Percentiles rank a stretch among this genome's conserved stretches.
Conservation (phyloP, 257 asterid genomes). For the Solanum raphanifolium region DNA sequence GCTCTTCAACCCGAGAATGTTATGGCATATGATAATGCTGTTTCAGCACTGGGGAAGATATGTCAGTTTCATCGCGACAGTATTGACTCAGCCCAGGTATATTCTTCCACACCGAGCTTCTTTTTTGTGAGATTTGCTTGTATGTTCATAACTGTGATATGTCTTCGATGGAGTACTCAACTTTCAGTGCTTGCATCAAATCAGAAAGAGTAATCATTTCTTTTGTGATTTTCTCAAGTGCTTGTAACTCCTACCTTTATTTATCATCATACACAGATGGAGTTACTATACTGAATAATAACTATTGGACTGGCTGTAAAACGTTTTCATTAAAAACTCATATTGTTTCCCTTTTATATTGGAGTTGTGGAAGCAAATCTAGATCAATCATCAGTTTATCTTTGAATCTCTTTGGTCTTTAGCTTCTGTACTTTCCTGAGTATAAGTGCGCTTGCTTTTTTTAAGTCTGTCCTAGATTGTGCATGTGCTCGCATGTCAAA, state of each 20-base stretch:
- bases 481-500: background rate
- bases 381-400: background rate
- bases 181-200: background rate
- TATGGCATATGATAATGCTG: constrained; percentile 99
- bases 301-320: background rate
- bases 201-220: background rate
- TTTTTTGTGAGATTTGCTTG: background rate
- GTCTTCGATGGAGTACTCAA: background rate
- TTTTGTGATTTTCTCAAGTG: background rate
- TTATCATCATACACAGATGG: background rate
- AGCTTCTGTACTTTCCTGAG: background rate
- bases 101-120: background rate
- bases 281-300: background rate
- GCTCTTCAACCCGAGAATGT: constrained; percentile 59
- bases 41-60: constrained; percentile 95
- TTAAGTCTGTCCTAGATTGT: background rate
- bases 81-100: constrained; percentile 87
- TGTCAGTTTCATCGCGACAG: constrained; percentile 89
- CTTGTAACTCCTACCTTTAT: background rate
- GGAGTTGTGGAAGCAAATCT: background rate
- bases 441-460: background rate
- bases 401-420: background rate
- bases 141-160: background rate
- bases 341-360: background rate
- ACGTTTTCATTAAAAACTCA: background rate